Percentiles rank a stretch among this genome's conserved stretches.
These are phyloP conservation scores for Psidium guajava DNA, from an alignment of 345 rosid genomes.

Conservation along the genomic window DNA sequence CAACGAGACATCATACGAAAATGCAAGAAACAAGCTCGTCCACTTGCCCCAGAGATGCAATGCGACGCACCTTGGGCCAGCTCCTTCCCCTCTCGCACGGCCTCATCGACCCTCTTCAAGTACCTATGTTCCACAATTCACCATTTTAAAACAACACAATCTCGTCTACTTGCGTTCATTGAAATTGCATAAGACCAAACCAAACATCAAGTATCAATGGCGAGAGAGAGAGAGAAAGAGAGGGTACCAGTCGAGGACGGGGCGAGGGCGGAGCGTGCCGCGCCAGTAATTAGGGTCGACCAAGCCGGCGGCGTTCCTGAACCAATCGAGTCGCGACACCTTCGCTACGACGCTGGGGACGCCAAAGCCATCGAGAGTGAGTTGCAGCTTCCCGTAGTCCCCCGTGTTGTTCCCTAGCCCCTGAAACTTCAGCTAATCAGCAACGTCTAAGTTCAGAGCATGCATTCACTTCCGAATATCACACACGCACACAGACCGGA, in stretches of 20 bases:
- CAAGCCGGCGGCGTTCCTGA: conserved; percentile 88
- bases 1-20: not conserved
- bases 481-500: conserved; percentile 25
- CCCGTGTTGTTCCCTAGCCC: conserved; percentile 85
- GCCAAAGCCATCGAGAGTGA: conserved; percentile 43
- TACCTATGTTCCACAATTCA: conserved; percentile 30
- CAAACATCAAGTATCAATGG: not conserved
- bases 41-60: not conserved
- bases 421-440: conserved; percentile 14
- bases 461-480: not conserved
- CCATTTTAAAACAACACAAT: not conserved
- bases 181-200: not conserved
- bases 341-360: conserved; percentile 64
- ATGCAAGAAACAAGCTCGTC: not conserved
- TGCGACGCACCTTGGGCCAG: conserved; percentile 39
- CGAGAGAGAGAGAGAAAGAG: not conserved
- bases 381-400: conserved; percentile 60
- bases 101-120: conserved; percentile 60
- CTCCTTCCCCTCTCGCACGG: conserved; percentile 63
- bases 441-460: not conserved
- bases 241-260: conserved; percentile 85
- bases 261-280: conserved; percentile 76
- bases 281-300: conserved; percentile 85
- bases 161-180: not conserved
- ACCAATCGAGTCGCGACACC: conserved; percentile 78